phyloP scores from a whole-genome alignment of 345 rosid species.

The Populus tremula region DNA sequence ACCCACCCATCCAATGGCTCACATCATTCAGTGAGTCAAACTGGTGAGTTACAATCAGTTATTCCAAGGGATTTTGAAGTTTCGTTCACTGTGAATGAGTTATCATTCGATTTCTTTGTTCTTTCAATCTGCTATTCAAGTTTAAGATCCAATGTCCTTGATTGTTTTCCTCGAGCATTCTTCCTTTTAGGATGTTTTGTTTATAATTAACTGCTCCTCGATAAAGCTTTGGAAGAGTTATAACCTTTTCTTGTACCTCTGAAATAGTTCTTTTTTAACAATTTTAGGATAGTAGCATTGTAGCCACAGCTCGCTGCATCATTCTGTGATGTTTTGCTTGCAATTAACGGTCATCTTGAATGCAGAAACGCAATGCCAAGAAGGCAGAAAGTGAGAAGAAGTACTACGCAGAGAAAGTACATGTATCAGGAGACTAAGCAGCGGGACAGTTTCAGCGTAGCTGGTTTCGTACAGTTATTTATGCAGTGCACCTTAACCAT shows the following conservation, averaged over 20 bases:
- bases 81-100: not conserved
- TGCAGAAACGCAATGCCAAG: conserved; percentile 64
- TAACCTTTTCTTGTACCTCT: not conserved
- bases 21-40: not conserved
- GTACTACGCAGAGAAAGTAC: conserved; percentile 60
- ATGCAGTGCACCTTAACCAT: conserved; percentile 5
- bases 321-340: not conserved
- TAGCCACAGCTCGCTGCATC: not conserved
- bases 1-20: not conserved
- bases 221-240: too few species aligned
- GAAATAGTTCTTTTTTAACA: not conserved
- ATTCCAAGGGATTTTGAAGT: not conserved
- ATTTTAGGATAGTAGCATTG: not conserved
- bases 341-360: not conserved
- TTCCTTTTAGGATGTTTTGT: not conserved
- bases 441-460: not conserved
- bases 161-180: not conserved
- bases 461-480: conserved; percentile 20
- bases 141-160: not conserved
- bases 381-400: conserved; percentile 61
- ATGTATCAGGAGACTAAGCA: conserved; percentile 49
- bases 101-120: not conserved
- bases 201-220: not conserved
- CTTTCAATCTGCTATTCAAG: not conserved
- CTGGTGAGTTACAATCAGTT: not conserved